Percentiles rank a stretch among this genome's conserved stretches.
These are phyloP conservation scores for Clavariopsis aquatica DNA, from an alignment of 495 filamentous ascomycete species.

Conservation along the genomic window DNA sequence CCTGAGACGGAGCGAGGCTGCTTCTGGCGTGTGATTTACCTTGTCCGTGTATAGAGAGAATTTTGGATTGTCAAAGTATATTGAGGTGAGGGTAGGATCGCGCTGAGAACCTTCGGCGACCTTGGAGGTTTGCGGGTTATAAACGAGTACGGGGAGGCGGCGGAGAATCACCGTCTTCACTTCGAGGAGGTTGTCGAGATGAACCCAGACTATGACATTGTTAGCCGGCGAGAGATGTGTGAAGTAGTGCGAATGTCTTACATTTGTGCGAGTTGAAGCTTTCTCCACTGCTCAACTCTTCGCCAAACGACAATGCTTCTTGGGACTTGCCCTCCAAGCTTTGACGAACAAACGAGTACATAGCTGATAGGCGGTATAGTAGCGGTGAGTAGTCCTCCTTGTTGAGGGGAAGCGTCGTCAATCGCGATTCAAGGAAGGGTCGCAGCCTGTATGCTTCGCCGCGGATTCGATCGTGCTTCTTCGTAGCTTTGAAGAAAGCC, in stretches of 20 bases:
- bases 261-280: conserved; percentile 90
- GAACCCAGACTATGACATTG: conserved; percentile 76
- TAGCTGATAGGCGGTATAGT: conserved; percentile 83
- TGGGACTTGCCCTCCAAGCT: conserved; percentile 60
- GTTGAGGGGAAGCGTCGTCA: conserved; percentile 88
- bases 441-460: conserved; percentile 77
- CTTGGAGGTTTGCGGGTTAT: conserved; percentile 81
- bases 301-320: conserved; percentile 38
- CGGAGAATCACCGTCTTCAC: conserved; percentile 93
- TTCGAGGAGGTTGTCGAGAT: conserved; percentile 89
- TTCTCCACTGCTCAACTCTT: conserved; percentile 55
- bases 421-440: conserved; percentile 83
- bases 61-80: conserved; percentile 89
- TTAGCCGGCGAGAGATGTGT: conserved; percentile 2
- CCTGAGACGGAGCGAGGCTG: conserved; percentile 79
- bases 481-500: conserved; percentile 94
- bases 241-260: conserved; percentile 40
- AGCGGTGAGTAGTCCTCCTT: conserved; percentile 91
- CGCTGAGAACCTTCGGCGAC: conserved; percentile 70
- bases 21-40: conserved; percentile 71
- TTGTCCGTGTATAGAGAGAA: conserved; percentile 87
- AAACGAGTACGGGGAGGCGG: conserved; percentile 84
- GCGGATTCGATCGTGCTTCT: conserved; percentile 95
- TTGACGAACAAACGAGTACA: conserved; percentile 93
- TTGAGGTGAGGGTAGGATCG: conserved; percentile 88